These are phyloP conservation scores for Penicillium sp. DNA, from an alignment of 2,329 filamentous ascomycete species.

Conservation along the genomic window DNA sequence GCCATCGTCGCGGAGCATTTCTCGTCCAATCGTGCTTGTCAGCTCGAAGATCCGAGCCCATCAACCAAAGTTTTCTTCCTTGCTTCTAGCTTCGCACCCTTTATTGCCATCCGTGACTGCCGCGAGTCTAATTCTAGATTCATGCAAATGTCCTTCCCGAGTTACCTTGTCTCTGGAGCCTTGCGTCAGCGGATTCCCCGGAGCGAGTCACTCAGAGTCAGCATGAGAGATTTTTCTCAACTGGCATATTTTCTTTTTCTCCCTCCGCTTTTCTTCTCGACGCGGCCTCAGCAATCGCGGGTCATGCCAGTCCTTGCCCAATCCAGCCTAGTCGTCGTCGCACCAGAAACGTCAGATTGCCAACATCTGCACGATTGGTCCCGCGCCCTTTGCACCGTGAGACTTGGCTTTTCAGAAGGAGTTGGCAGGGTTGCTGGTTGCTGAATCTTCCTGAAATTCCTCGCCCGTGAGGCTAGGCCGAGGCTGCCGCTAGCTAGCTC, in stretches of 20 bases:
- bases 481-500: background rate
- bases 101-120: slow-evolving; percentile 8
- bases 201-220: background rate
- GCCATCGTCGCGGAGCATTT: slow-evolving; percentile 1
- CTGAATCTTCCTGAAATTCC: background rate
- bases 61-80: background rate
- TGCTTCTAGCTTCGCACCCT: background rate
- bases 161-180: background rate
- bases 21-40: slow-evolving; percentile 9
- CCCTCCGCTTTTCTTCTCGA: background rate
- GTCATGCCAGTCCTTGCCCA: slow-evolving; percentile 5
- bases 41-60: background rate
- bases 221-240: background rate
- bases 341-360: slow-evolving; percentile 7
- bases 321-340: background rate
- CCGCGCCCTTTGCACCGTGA: background rate
- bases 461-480: background rate
- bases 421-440: background rate
- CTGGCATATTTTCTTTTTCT: slow-evolving; percentile 8
- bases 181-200: background rate
- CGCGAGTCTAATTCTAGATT: slow-evolving; percentile 1
- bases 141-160: background rate
- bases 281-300: background rate
- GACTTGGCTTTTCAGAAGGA: slow-evolving; percentile 8
- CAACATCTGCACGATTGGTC: slow-evolving; percentile 2